Evolutionary conservation across 305 asterid genomes (phyloP).

Genomic region (Fraxinus baroniana): DNA sequence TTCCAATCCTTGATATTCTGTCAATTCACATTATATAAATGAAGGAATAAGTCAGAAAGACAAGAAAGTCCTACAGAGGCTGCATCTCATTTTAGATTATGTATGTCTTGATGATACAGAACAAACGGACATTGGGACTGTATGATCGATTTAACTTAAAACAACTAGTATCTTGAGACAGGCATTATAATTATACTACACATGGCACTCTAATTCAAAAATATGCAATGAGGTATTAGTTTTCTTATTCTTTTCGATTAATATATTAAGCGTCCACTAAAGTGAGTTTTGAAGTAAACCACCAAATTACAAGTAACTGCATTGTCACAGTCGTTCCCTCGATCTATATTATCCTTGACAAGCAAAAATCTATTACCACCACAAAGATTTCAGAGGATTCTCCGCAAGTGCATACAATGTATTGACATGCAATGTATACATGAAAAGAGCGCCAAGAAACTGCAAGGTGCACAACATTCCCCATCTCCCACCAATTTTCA

Average conservation of each 20-base stretch:
- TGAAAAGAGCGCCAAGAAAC: not conserved
- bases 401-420: not conserved
- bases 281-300: not conserved
- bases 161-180: not conserved
- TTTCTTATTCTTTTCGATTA: not conserved
- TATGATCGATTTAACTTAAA: not conserved
- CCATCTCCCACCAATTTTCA: not conserved
- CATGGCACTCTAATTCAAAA: not conserved
- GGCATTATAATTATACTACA: not conserved
- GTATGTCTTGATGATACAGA: not conserved
- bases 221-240: not conserved
- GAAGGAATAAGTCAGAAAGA: not conserved
- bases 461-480: not conserved
- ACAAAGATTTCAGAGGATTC: not conserved
- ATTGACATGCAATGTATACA: not conserved
- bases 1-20: not conserved
- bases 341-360: not conserved
- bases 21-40: not conserved
- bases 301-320: not conserved
- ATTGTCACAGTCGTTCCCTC: not conserved
- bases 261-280: not conserved
- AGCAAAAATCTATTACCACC: not conserved
- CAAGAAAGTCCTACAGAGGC: not conserved
- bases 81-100: not conserved
- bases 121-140: not conserved